A percentile compares a stretch with the other conserved stretches of the same genome.
phyloP scores from a whole-genome alignment of 2,329 filamentous ascomycete genomes.

The Curvularia spicifera region DNA sequence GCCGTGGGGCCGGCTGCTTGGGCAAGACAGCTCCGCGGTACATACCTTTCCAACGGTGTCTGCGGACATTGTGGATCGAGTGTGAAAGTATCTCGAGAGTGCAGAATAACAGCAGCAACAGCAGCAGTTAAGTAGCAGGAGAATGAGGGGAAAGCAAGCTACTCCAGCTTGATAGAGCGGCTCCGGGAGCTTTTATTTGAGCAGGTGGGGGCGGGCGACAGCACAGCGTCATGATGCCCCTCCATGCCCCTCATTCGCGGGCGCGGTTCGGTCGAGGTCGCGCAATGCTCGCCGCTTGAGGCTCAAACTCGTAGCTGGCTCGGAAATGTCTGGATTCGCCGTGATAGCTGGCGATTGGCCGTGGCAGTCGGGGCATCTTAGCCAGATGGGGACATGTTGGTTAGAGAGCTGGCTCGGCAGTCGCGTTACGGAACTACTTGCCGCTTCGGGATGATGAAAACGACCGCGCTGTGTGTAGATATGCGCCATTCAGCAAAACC shows the following conservation, averaged over 20 bases:
- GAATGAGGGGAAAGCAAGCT: constrained; percentile 21
- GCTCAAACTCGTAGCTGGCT: constrained; percentile 34
- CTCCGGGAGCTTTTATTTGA: constrained; percentile 33
- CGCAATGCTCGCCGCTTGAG: constrained; percentile 35
- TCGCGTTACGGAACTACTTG: constrained; percentile 26
- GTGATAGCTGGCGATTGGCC: constrained; percentile 19
- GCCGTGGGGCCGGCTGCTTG: not conserved
- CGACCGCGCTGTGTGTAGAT: constrained; percentile 11
- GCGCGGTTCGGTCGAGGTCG: constrained; percentile 28
- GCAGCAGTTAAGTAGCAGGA: constrained; percentile 12
- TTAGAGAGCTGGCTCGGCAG: constrained; percentile 6
- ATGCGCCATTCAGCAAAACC: constrained; percentile 15
- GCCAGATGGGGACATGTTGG: constrained; percentile 24
- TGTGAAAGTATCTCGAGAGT: constrained; percentile 22
- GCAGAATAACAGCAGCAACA: constrained; percentile 5
- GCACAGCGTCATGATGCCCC: constrained; percentile 31
- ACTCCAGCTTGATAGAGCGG: constrained; percentile 25
- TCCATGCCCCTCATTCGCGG: constrained; percentile 40
- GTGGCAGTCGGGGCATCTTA: constrained; percentile 24
- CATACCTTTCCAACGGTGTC: constrained; percentile 62
- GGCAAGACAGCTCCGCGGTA: not conserved
- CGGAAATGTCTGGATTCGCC: constrained; percentile 18
- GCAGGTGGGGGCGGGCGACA: constrained; percentile 28
- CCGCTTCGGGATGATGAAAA: constrained; percentile 24
- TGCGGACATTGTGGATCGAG: constrained; percentile 54